These are phyloP conservation scores for Heterobasidion occidentale DNA, from an alignment of 1,284 basidiomycete genomes.

Conservation along the genomic window DNA sequence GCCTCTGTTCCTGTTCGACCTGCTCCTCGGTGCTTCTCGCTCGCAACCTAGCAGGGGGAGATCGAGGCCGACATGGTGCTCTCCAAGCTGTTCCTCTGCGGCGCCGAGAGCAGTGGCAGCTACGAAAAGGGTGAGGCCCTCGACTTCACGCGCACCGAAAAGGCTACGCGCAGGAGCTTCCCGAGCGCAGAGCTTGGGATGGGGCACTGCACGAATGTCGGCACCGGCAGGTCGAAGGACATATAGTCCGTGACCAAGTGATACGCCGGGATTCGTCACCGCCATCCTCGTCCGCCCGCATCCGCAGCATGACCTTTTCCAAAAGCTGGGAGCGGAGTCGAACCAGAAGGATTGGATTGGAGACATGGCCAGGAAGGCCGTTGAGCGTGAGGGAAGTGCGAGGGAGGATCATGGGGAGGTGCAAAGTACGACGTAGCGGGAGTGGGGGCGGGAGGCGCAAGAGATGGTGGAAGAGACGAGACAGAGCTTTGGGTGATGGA, in stretches of 20 bases:
- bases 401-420: no score
- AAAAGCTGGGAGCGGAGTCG: no score
- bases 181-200: constrained; percentile 89
- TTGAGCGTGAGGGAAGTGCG: no score
- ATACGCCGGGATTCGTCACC: constrained; percentile 50
- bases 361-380: no score
- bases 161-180: constrained; percentile 76
- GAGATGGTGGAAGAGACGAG: no score
- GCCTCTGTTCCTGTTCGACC: constrained; percentile 82
- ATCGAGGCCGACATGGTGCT: constrained; percentile 94
- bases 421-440: no score
- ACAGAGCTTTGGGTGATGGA: no score
- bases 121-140: constrained; percentile 89
- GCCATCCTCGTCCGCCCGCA: neutral
- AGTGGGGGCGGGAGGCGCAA: no score
- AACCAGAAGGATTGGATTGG: no score
- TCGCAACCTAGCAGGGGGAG: constrained; percentile 82
- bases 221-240: constrained; percentile 64
- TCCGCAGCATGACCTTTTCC: no score
- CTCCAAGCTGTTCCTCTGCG: constrained; percentile 93
- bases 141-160: constrained; percentile 87
- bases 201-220: constrained; percentile 88
- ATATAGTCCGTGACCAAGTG: constrained; percentile 59
- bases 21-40: constrained; percentile 88
- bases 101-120: constrained; percentile 47